Evolutionary conservation across 2,329 filamentous ascomycete genomes (phyloP), one percentile per base, ranked within the genome.

Genomic region (Dothideomycetidae sp.): DNA sequence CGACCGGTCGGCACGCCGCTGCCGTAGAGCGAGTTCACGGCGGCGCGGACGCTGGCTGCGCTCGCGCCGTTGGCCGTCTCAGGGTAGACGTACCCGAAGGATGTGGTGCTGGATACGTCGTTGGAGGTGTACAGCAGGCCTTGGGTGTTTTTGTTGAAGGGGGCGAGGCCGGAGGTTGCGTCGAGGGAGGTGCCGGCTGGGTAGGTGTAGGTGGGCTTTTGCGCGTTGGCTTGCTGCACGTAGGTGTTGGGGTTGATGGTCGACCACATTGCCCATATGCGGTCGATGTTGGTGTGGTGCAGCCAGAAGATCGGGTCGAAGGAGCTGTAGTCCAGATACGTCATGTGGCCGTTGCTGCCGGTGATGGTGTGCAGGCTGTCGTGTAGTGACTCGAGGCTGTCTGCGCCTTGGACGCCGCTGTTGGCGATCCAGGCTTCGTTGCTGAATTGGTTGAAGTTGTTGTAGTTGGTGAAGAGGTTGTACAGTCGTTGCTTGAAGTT

Each of bases 361-460:
- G 34, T 34, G 15, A 44, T 48, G 17, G 44, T 51, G 44, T 57
- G 54, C 30, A 57, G 44, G 14, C 44, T 52, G 50, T 57, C 55
- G 45, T 57, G 54, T 30, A 57, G 55, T 18, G 42, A 49, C 43
- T 57, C 54, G 15, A 57, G 34, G 34, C 48, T 52, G 49, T n/a
- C n/a, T n/a, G n/a, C n/a, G n/a, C n/a, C n/a, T n/a, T n/a, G n/a
- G n/a, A n/a, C n/a, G n/a, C n/a, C n/a, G 23, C 66, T 57, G 33
- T 64, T 61, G 10, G 59, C 59, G n/a, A 40, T 48, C 68, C 70
- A 76, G 1, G 67, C 71, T 51, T 81, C 75, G 49, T 77, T 84
- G 48, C 76, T 75, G 51, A 84, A 81, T n/a, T 70, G 63, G 10
- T 71, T 71, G 50, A 75, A 82, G 46, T 81, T 70, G 34, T 3